Percentiles rank a stretch among this genome's conserved stretches.
These are phyloP conservation scores for Solanum aculeatissimum DNA, from an alignment of 305 asterid genomes.

Conservation along the genomic window DNA sequence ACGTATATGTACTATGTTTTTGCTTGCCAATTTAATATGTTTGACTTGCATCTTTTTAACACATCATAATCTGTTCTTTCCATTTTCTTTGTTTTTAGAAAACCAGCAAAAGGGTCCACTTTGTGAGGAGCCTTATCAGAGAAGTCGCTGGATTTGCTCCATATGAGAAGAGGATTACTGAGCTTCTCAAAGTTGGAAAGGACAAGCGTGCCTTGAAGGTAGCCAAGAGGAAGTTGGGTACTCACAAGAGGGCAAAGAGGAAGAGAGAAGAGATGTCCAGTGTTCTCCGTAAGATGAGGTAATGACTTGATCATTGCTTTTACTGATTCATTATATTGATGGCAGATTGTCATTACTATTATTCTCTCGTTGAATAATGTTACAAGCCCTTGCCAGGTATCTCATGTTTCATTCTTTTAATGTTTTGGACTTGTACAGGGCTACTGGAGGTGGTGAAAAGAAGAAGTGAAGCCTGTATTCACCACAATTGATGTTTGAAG, in stretches of 20 bases:
- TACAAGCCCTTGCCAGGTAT: background rate
- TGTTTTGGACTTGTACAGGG: slow-evolving; percentile 30
- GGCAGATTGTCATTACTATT: background rate
- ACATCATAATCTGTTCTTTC: background rate
- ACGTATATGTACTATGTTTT: background rate
- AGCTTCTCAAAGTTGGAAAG: slow-evolving; percentile 80
- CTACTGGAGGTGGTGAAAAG: slow-evolving; percentile 87
- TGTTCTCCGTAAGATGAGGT: slow-evolving; percentile 71
- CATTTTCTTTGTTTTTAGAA: slow-evolving; percentile 2
- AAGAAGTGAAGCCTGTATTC: slow-evolving; percentile 40
- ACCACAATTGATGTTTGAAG: background rate
- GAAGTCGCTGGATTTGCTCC: slow-evolving; percentile 93
- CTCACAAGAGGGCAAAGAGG: slow-evolving; percentile 77
- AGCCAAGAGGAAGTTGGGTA: slow-evolving; percentile 30
- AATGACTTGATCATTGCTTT: background rate
- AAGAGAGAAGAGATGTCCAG: slow-evolving; percentile 75
- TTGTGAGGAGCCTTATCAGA: slow-evolving; percentile 59
- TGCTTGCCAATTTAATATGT: background rate
- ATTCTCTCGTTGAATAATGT: background rate
- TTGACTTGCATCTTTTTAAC: background rate
- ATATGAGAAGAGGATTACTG: slow-evolving; percentile 80
- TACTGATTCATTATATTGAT: background rate
- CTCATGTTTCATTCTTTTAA: background rate
- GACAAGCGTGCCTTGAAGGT: slow-evolving; percentile 87
- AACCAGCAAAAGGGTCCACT: slow-evolving; percentile 81